These are phyloP conservation scores for Cicer cuneatum DNA, from an alignment of 306 rosid genomes.

Conservation along the genomic window DNA sequence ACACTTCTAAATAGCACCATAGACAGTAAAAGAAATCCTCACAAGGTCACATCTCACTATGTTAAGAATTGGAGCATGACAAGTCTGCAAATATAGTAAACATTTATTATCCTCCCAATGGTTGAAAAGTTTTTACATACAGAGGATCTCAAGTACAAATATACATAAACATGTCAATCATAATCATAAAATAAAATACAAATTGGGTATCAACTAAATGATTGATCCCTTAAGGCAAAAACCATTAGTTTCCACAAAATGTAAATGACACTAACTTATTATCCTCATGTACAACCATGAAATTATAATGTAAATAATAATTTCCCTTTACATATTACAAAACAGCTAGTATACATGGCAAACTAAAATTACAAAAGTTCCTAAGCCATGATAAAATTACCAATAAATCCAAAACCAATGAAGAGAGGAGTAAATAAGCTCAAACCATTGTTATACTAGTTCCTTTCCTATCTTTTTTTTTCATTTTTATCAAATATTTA, in stretches of 20 bases:
- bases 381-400: slow-evolving; percentile 44
- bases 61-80: no score
- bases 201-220: slow-evolving; percentile 24
- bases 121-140: no score
- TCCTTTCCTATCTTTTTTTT: slow-evolving; percentile 31
- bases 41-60: no score
- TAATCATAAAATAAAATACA: slow-evolving; percentile 3
- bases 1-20: no score
- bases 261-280: slow-evolving; percentile 28
- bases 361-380: slow-evolving; percentile 31
- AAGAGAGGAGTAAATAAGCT: slow-evolving; percentile 26
- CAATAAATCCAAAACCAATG: slow-evolving; percentile 44
- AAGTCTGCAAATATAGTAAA: no score
- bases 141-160: not conserved
- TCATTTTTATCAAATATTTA: slow-evolving; percentile 33
- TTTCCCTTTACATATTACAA: slow-evolving; percentile 31
- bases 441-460: slow-evolving; percentile 42
- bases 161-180: slow-evolving; percentile 8
- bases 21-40: no score
- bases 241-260: slow-evolving; percentile 14
- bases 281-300: slow-evolving; percentile 32
- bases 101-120: no score
- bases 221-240: slow-evolving; percentile 1
- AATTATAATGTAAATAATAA: slow-evolving; percentile 14
- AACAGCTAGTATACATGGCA: slow-evolving; percentile 35